Percentiles rank a stretch among this genome's conserved stretches.
Conservation (phyloP, 2,329 filamentous ascomycete species). For the Pseudonectria foliicola region DNA sequence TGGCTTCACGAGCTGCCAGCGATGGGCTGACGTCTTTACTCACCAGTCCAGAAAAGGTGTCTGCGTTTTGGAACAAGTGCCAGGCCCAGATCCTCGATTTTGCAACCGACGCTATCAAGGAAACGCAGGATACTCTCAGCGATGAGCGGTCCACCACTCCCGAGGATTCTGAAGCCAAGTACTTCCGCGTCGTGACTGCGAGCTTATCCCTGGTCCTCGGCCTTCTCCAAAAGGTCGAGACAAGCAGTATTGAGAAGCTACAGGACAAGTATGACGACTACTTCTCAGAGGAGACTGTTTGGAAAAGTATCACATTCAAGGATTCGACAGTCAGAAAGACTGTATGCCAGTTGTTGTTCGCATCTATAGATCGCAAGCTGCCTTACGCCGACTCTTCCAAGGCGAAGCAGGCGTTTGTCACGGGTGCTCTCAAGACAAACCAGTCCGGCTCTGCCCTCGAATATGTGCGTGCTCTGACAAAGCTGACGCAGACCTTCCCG, state of each 20-base stretch:
- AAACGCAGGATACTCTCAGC: constrained; percentile 75
- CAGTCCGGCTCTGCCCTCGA: constrained; percentile 71
- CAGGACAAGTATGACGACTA: constrained; percentile 57
- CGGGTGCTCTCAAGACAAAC: constrained; percentile 63
- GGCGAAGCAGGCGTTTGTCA: constrained; percentile 56
- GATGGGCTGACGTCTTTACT: constrained; percentile 73
- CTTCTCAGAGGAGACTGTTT: constrained; percentile 59
- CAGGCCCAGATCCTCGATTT: constrained; percentile 76
- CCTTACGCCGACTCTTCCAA: constrained; percentile 42
- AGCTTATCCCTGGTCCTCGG: constrained; percentile 49
- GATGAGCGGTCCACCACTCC: constrained; percentile 78
- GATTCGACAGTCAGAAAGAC: constrained; percentile 46
- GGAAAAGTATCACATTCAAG: constrained; percentile 59
- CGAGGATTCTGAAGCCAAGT: constrained; percentile 83
- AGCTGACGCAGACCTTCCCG: constrained; percentile 57
- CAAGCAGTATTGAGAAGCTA: constrained; percentile 51
- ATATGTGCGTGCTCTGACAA: constrained; percentile 58
- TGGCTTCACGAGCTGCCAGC: constrained; percentile 66
- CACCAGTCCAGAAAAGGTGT: constrained; percentile 69
- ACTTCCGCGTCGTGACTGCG: constrained; percentile 62
- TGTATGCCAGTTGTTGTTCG: constrained; percentile 43
- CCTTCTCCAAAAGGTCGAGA: constrained; percentile 42
- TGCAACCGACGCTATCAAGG: constrained; percentile 70
- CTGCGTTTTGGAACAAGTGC: constrained; percentile 72
- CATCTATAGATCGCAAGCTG: constrained; percentile 41